Evolutionary conservation across 768 basidiomycete species (phyloP), one percentile per base, ranked within the genome.

Genomic region (Butyriboletus loyo): DNA sequence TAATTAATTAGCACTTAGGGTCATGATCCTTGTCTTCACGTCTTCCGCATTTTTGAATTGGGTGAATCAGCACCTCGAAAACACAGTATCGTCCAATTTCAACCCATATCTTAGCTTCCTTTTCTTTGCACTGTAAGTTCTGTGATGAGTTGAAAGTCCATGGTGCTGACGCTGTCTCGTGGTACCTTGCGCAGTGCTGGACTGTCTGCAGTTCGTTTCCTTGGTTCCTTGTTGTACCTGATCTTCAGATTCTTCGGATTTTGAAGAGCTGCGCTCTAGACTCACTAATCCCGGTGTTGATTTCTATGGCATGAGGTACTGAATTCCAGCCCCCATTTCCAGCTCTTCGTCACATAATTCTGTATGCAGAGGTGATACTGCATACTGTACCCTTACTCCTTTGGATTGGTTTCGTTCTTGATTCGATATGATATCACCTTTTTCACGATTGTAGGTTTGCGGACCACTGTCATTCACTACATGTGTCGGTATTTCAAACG

Each of bases 61-160:
- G 86, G 84, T 89, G 30, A 70, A 78, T 24, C 50, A 72, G 28
- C 81, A 87, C 58, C 74, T 91, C 46, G 67, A 77, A 42, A 68
- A 64, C n/a, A 67, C 72, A 1, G 72, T 73, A 5, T 75, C 78
- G 51, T 73, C 80, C 14, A 76, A 77, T 22, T 93, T 94, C 75
- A 95, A 95, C 64, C 91, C 92, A n/a, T 95, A 94, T 70, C 78
- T 91, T 44, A 82, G 80, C 27, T 87, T 91, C 75, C 78, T 94
- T 49, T 94, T 95, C 78, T 83, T 73, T 57, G 74, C 78, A 10
- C 75, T 84, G 77, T 78, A 56, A 64, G 77, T 66, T n/a, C 39
- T 15, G 9, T 17, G 30, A 37, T 32, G 4, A 24, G 30, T 46
- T 14, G 7, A 17, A 24, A 10, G 24, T 21, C 2, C 28, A 31